Evolutionary conservation across 2,329 filamentous ascomycete genomes (phyloP).

Genomic region (Cladosporium sp.): DNA sequence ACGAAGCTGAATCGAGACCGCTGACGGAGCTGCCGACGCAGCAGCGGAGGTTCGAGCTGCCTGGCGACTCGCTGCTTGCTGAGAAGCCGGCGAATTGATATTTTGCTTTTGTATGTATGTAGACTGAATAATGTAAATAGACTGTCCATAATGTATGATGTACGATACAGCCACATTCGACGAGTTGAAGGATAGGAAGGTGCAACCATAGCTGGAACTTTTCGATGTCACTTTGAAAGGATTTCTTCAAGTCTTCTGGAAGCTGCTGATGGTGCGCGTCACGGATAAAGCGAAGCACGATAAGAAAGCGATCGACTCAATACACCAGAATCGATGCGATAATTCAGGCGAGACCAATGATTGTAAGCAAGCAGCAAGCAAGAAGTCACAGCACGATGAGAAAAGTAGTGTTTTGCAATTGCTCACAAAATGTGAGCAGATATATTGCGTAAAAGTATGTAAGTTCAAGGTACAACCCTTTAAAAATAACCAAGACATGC

Average conservation of each 20-base stretch:
- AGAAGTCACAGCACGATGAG: background rate
- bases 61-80: background rate
- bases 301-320: background rate
- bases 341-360: background rate
- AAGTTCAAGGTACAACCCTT: slow-evolving; percentile 17
- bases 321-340: background rate
- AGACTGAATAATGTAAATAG: slow-evolving; percentile 1
- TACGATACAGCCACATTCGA: background rate
- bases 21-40: slow-evolving; percentile 1
- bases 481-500: slow-evolving; percentile 15
- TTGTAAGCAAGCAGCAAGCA: background rate
- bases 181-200: background rate
- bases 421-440: background rate
- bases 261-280: background rate
- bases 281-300: background rate
- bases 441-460: slow-evolving; percentile 17
- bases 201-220: background rate
- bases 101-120: background rate
- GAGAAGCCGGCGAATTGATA: slow-evolving; percentile 5
- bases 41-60: slow-evolving; percentile 1
- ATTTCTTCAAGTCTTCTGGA: background rate
- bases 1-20: background rate
- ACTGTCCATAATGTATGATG: background rate
- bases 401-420: slow-evolving; percentile 9
- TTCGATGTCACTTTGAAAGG: background rate